Conservation (phyloP, 2,329 filamentous ascomycete genomes). For the Phoma sp. region DNA sequence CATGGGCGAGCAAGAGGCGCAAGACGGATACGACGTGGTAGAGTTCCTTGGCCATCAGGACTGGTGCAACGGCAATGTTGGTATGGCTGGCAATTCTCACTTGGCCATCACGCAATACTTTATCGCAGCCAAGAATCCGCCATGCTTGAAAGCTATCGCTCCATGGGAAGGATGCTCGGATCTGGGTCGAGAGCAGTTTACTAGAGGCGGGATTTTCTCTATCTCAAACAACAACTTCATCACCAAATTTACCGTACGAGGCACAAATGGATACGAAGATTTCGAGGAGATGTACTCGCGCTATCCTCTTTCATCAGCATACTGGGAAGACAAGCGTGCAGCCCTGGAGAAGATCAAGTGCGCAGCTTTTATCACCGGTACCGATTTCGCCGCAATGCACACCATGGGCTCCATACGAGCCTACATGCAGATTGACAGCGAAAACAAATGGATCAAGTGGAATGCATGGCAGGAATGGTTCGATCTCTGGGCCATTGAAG, state of each 20-base stretch:
- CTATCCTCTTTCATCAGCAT: background rate
- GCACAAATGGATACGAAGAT: background rate
- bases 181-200: no score
- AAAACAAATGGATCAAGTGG: no score
- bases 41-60: background rate
- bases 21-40: background rate
- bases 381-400: no score
- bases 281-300: background rate
- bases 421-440: background rate
- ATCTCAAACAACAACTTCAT: no score
- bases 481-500: slow-evolving; percentile 20
- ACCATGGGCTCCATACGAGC: background rate
- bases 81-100: background rate
- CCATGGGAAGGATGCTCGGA: background rate
- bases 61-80: background rate
- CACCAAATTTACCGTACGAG: background rate
- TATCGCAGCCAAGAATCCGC: background rate
- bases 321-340: background rate
- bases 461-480: slow-evolving; percentile 24
- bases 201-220: no score
- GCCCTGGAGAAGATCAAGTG: background rate
- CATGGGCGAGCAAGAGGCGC: background rate
- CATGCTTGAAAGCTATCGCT: background rate
- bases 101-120: background rate
- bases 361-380: no score